phyloP scores from a whole-genome alignment of 768 basidiomycete genomes.

The Termitomyces sp. region DNA sequence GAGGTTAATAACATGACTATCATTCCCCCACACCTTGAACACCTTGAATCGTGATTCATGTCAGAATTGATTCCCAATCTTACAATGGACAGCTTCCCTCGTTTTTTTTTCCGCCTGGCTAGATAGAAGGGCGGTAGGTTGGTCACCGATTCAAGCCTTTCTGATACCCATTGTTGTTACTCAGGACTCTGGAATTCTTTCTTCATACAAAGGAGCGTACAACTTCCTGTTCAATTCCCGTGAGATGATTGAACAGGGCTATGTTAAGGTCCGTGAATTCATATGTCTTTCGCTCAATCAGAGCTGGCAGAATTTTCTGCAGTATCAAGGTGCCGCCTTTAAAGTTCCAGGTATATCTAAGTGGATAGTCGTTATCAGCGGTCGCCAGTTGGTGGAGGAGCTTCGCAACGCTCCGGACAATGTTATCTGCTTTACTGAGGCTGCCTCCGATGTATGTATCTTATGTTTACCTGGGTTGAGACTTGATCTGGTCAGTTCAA shows the following conservation, averaged over 20 bases:
- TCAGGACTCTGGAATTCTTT: conserved; percentile 13
- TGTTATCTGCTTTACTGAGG: neutral
- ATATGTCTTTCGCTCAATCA: neutral
- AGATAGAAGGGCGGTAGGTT: neutral
- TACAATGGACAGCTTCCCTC: neutral
- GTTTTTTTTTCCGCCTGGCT: neutral
- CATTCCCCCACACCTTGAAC: neutral
- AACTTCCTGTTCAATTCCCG: conserved; percentile 8
- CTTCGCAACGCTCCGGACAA: conserved; percentile 29
- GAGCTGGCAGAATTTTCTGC: neutral
- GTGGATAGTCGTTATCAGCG: conserved; percentile 34
- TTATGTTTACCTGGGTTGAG: neutral
- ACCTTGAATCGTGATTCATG: neutral
- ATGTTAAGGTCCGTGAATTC: conserved; percentile 13
- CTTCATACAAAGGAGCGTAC: conserved; percentile 20
- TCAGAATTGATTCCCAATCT: neutral
- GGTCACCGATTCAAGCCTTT: neutral
- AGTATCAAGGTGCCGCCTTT: conserved; percentile 22
- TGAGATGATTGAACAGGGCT: conserved; percentile 21
- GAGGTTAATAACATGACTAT: neutral
- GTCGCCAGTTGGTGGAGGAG: conserved; percentile 34
- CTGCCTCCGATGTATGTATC: conserved; percentile 22
- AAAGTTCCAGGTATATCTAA: conserved; percentile 23
- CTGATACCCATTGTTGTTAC: neutral
- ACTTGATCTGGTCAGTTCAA: conserved; percentile 22